Evolutionary conservation across 2,329 filamentous ascomycete genomes (phyloP).

Genomic region (Erysiphe pulchra): DNA sequence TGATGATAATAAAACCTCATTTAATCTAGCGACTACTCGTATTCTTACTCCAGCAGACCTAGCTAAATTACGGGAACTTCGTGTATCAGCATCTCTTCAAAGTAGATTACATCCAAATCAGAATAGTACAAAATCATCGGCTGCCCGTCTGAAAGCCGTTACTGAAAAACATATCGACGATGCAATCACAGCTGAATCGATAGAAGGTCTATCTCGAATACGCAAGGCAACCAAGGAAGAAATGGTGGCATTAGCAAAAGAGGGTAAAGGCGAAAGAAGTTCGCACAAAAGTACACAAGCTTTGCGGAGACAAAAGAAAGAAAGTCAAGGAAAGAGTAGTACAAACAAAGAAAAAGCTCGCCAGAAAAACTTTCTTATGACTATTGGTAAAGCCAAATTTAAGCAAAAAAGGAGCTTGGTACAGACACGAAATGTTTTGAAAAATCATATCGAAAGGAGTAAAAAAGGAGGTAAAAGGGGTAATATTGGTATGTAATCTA

Average conservation of each 20-base stretch:
- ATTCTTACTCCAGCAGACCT: constrained; percentile 91
- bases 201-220: constrained; percentile 61
- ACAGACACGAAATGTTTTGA: constrained; percentile 57
- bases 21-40: constrained; percentile 63
- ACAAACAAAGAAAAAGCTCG: constrained; percentile 93
- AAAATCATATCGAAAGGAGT: constrained; percentile 55
- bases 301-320: constrained; percentile 66
- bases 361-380: constrained; percentile 99
- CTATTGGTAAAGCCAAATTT: constrained; percentile 76
- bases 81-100: constrained; percentile 44
- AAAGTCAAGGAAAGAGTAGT: constrained; percentile 72
- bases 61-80: constrained; percentile 79
- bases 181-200: constrained; percentile 69
- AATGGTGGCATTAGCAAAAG: constrained; percentile 56
- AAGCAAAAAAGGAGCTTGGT: constrained; percentile 90
- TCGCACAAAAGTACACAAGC: constrained; percentile 74
- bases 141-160: constrained; percentile 15
- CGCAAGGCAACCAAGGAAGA: constrained; percentile 79
- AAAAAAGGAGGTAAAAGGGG: constrained; percentile 64
- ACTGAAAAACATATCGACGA: constrained; percentile 53
- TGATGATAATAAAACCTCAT: constrained; percentile 23
- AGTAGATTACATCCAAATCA: constrained; percentile 20
- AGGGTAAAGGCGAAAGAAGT: constrained; percentile 50
- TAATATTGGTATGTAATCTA: constrained; percentile 22
- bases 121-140: constrained; percentile 17